These are phyloP conservation scores for Plasmopara viticola DNA, from an alignment of 352 stramenopile species.

Conservation along the genomic window DNA sequence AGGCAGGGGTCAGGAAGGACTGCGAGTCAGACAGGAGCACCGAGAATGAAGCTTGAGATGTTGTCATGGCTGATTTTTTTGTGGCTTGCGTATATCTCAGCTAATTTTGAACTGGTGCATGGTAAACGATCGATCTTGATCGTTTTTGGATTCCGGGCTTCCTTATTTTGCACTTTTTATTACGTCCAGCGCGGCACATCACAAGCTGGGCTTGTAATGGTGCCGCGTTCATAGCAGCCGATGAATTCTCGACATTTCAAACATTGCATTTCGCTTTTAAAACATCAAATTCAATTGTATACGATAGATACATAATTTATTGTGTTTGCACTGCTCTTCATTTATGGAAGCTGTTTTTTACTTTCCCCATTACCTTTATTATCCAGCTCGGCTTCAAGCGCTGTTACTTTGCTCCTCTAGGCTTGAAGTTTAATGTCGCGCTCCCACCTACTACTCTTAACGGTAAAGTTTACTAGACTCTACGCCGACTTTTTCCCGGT, in stretches of 20 bases:
- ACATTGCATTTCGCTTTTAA: not conserved
- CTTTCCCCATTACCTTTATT: too few species aligned
- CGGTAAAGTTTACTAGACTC: too few species aligned
- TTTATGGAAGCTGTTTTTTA: too few species aligned
- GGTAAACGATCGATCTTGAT: not conserved
- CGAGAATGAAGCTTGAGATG: constrained; percentile 15
- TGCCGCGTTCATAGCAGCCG: not conserved
- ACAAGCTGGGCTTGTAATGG: not conserved
- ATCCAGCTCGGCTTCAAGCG: not conserved
- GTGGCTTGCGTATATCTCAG: constrained; percentile 12
- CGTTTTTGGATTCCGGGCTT: not conserved
- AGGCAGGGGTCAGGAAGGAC: constrained; percentile 24
- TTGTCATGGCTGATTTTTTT: constrained; percentile 13
- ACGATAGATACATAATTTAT: too few species aligned
- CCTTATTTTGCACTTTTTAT: not conserved
- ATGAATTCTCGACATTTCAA: not conserved
- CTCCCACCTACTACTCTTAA: too few species aligned
- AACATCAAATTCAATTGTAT: too few species aligned
- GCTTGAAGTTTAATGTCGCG: too few species aligned
- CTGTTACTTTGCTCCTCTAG: too few species aligned
- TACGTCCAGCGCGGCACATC: not conserved
- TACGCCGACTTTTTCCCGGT: too few species aligned
- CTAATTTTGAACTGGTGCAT: constrained; percentile 30
- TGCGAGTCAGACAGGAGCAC: constrained; percentile 10
- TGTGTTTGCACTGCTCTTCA: too few species aligned